These are phyloP conservation scores for Daldinia decipiens DNA, from an alignment of 495 filamentous ascomycete species.

Conservation along the genomic window DNA sequence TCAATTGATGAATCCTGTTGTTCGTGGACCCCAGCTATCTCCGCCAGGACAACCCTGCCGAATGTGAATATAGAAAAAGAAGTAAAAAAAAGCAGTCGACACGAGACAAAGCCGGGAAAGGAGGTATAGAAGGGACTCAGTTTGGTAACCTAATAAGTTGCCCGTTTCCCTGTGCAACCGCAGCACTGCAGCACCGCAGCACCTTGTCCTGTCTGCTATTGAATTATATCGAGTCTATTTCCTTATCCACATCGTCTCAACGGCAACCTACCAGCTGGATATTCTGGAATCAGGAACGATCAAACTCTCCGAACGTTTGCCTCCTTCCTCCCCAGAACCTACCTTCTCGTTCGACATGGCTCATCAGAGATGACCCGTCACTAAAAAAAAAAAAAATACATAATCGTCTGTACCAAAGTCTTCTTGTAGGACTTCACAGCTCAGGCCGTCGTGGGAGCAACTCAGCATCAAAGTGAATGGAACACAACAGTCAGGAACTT, in stretches of 20 bases:
- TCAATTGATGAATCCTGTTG: conserved; percentile 43
- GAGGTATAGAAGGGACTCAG: conserved; percentile 20
- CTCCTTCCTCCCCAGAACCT: conserved; percentile 24
- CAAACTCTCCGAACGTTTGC: conserved; percentile 39
- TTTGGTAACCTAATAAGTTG: conserved; percentile 33
- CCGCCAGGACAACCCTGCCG: conserved; percentile 40
- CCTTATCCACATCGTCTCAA: conserved; percentile 15
- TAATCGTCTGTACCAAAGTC: conserved; percentile 32
- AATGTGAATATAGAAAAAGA: conserved; percentile 37
- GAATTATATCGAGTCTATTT: conserved; percentile 42
- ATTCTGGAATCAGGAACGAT: conserved; percentile 39
- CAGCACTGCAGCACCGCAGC: conserved; percentile 30
- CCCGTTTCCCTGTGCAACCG: conserved; percentile 32
- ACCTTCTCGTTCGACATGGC: conserved; percentile 38
- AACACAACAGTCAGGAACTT: conserved; percentile 35
- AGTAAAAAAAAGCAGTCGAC: conserved; percentile 23
- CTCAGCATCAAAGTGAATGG: conserved; percentile 32
- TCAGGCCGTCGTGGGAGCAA: conserved; percentile 25
- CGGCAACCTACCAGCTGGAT: conserved; percentile 32
- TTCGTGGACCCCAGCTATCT: conserved; percentile 8
- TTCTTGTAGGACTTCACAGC: conserved; percentile 17
- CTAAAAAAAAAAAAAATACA: conserved; percentile 29
- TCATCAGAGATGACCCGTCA: conserved; percentile 46
- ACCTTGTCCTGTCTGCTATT: conserved; percentile 25
- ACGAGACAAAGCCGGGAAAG: conserved; percentile 27